Conservation (phyloP, 768 basidiomycete species). For the Trametes cubensis region DNA sequence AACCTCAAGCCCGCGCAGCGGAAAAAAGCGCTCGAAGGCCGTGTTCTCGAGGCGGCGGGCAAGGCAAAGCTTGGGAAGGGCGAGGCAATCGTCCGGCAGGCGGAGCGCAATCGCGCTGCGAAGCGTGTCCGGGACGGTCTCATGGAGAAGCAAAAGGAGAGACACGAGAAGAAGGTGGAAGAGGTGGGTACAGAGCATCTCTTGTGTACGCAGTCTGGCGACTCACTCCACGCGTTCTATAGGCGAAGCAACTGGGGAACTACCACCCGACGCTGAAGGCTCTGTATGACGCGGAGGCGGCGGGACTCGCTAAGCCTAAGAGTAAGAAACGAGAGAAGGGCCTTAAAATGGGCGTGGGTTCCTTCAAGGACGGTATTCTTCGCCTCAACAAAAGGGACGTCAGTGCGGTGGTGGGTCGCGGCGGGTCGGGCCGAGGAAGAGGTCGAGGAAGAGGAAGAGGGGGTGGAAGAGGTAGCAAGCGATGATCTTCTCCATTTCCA, state of each 20-base stretch:
- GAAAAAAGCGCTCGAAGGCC: constrained; percentile 75
- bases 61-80: constrained; percentile 74
- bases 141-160: constrained; percentile 58
- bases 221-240: background rate
- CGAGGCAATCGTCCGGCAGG: constrained; percentile 58
- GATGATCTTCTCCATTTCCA: background rate
- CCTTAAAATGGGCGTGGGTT: constrained; percentile 78
- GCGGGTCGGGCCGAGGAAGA: constrained; percentile 4
- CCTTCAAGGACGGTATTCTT: constrained; percentile 69
- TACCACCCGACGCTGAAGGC: constrained; percentile 81
- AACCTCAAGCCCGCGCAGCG: constrained; percentile 66
- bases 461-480: constrained; percentile 31
- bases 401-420: constrained; percentile 35
- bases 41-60: constrained; percentile 73
- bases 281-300: constrained; percentile 50
- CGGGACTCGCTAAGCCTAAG: constrained; percentile 26
- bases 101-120: constrained; percentile 69
- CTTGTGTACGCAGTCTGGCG: background rate
- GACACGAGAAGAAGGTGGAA: constrained; percentile 57
- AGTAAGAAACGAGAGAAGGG: constrained; percentile 61
- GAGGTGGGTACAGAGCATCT: constrained; percentile 51
- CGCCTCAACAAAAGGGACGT: constrained; percentile 68
- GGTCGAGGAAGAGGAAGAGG: constrained; percentile 33
- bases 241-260: constrained; percentile 86
- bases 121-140: constrained; percentile 77